These are phyloP conservation scores for Coemansia sp. DNA, from an alignment of 192 early-diverging fungal species.

Conservation along the genomic window DNA sequence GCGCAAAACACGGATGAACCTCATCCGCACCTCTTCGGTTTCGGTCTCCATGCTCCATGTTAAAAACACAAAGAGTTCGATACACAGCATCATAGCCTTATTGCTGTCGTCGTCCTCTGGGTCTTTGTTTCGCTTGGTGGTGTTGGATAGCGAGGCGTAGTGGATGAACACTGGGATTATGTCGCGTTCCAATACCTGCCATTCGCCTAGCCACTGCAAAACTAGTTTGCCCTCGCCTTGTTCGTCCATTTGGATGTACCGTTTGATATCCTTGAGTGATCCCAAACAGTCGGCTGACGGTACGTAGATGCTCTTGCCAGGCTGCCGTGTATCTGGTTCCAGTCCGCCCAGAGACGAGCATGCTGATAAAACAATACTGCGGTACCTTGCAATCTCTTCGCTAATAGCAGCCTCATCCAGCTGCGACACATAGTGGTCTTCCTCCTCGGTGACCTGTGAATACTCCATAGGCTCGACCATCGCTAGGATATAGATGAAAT, in stretches of 20 bases:
- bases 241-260: conserved; percentile 75
- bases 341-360: conserved; percentile 80
- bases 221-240: conserved; percentile 57
- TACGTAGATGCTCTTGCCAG: conserved; percentile 54
- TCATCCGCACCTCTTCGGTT: conserved; percentile 31
- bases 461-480: conserved; percentile 3
- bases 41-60: conserved; percentile 77
- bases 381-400: conserved; percentile 36
- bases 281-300: conserved; percentile 79
- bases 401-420: conserved; percentile 7
- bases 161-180: conserved; percentile 71
- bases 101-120: conserved; percentile 18
- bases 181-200: conserved; percentile 72
- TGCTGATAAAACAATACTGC: conserved; percentile 61
- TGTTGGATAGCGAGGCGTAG: conserved; percentile 32
- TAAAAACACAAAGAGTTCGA: conserved; percentile 83
- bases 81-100: conserved; percentile 45
- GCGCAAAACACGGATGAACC: conserved; percentile 55
- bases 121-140: conserved; percentile 9
- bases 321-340: conserved; percentile 48
- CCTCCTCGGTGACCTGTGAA: conserved; percentile 3
- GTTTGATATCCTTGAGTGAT: conserved; percentile 86
- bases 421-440: too few relatives aligned
- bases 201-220: conserved; percentile 66
- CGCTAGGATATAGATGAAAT: too few relatives aligned